These are phyloP conservation scores for Penicillium sp. DNA, from an alignment of 2,329 filamentous ascomycete genomes.

Conservation along the genomic window DNA sequence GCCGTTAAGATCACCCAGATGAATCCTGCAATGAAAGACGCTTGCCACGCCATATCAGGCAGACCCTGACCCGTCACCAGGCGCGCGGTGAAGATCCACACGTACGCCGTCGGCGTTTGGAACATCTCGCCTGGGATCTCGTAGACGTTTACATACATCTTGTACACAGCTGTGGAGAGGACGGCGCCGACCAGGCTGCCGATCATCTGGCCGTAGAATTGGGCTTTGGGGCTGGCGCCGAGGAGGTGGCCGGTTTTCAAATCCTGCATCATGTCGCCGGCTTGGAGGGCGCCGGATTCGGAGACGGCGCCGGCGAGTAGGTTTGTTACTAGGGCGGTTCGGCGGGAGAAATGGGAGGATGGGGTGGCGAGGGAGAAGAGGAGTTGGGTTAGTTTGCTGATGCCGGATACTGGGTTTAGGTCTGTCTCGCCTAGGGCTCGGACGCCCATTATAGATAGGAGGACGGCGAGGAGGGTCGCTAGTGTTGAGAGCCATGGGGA, in stretches of 20 bases:
- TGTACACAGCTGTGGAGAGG: constrained; percentile 84
- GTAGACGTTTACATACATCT: constrained; percentile 88
- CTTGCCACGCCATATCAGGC: constrained; percentile 80
- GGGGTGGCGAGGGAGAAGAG: constrained; percentile 93
- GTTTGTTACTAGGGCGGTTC: constrained; percentile 86
- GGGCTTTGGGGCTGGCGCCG: constrained; percentile 87
- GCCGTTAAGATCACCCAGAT: constrained; percentile 75
- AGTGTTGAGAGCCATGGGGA: constrained; percentile 75
- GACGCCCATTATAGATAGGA: constrained; percentile 67
- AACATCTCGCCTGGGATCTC: constrained; percentile 86
- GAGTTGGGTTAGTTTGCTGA: constrained; percentile 93
- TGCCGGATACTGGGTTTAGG: constrained; percentile 93
- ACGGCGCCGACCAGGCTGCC: constrained; percentile 85
- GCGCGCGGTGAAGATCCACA: constrained; percentile 96
- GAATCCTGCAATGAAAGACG: constrained; percentile 73
- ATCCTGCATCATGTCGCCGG: constrained; percentile 95
- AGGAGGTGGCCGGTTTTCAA: constrained; percentile 94
- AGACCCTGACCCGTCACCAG: constrained; percentile 90
- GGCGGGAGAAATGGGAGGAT: constrained; percentile 74
- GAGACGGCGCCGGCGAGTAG: constrained; percentile 89
- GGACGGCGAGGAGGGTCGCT: constrained; percentile 81
- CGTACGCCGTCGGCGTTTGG: constrained; percentile 90
- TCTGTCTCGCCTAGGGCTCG: constrained; percentile 79
- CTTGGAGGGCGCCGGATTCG: constrained; percentile 85
- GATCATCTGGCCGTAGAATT: constrained; percentile 96